These are phyloP conservation scores for Rosa hybrid DNA, from an alignment of 331 rosid genomes.

Conservation along the genomic window DNA sequence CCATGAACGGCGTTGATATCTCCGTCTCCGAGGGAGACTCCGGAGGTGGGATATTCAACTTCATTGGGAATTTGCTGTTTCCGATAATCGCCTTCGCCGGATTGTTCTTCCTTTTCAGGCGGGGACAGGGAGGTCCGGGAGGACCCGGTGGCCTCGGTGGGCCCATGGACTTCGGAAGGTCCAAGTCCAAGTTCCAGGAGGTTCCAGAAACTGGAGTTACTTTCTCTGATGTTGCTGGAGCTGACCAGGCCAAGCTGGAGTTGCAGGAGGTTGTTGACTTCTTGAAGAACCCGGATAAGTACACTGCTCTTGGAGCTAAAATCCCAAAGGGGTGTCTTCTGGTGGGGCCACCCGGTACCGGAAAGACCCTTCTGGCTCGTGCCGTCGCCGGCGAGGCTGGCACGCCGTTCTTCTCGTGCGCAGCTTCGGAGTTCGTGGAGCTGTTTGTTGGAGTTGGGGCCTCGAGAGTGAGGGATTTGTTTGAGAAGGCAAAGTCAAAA, in stretches of 20 bases:
- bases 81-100: constrained; percentile 88
- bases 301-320: constrained; percentile 95
- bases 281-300: constrained; percentile 94
- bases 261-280: constrained; percentile 95
- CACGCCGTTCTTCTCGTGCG: constrained; percentile 93
- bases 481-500: constrained; percentile 95
- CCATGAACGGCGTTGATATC: constrained; percentile 94
- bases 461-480: constrained; percentile 92
- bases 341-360: constrained; percentile 97
- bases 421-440: constrained; percentile 95
- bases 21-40: constrained; percentile 87
- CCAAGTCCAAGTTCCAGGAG: constrained; percentile 89
- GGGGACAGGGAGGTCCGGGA: constrained; percentile 89
- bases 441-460: constrained; percentile 97
- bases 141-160: constrained; percentile 96
- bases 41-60: constrained; percentile 63
- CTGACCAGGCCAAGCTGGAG: constrained; percentile 94
- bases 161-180: constrained; percentile 94
- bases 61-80: constrained; percentile 79
- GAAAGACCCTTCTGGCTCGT: constrained; percentile 89
- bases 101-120: constrained; percentile 80
- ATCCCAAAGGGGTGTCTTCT: constrained; percentile 96
- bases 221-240: constrained; percentile 92
- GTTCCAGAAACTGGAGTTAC: constrained; percentile 94
- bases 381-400: constrained; percentile 97